These are phyloP conservation scores for Boletus edulis DNA, from an alignment of 768 basidiomycete genomes.

Conservation along the genomic window DNA sequence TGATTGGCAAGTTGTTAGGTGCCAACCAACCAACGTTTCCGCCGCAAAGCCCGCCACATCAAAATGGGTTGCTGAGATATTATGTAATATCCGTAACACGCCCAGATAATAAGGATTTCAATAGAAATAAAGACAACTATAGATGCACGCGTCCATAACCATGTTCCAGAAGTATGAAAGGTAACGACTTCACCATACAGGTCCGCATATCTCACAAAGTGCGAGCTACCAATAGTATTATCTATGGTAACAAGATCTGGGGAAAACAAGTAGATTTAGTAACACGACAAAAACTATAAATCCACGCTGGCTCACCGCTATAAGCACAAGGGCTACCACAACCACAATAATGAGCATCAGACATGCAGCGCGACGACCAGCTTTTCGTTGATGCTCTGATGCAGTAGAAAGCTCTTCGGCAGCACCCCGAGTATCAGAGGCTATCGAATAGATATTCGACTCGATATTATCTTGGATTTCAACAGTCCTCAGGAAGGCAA, in stretches of 20 bases:
- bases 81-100: no score
- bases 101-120: constrained; percentile 10
- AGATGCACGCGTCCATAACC: constrained; percentile 13
- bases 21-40: neutral
- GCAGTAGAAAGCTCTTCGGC: constrained; percentile 86
- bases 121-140: constrained; percentile 27
- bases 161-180: constrained; percentile 4
- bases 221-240: neutral
- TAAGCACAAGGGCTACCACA: constrained; percentile 83
- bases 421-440: constrained; percentile 77
- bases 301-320: constrained; percentile 68
- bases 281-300: neutral
- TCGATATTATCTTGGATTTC: constrained; percentile 82
- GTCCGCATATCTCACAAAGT: neutral
- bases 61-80: no score
- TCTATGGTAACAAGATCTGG: constrained; percentile 28
- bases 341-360: constrained; percentile 84
- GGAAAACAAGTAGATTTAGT: neutral
- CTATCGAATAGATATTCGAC: constrained; percentile 85
- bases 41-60: no score
- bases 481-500: neutral
- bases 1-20: neutral
- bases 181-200: constrained; percentile 6
- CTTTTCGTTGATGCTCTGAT: constrained; percentile 91
- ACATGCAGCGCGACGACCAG: constrained; percentile 86